These are phyloP conservation scores for Setaria italica DNA, from an alignment of 202 grass and related monocot species.

Conservation along the genomic window DNA sequence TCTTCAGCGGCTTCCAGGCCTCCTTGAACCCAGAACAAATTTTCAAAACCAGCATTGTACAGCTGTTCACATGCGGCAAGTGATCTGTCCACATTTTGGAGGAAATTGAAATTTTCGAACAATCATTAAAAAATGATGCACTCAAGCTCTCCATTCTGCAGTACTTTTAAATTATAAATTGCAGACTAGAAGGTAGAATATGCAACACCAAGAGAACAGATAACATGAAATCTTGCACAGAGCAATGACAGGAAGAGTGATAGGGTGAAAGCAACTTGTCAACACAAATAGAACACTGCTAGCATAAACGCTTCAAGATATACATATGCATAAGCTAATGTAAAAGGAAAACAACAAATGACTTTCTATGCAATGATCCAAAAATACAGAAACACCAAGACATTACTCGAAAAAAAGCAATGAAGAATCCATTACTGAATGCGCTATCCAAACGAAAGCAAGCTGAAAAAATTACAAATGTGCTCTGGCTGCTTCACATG, in stretches of 20 bases:
- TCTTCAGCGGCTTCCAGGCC: constrained; percentile 93
- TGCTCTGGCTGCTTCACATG: constrained; percentile 1
- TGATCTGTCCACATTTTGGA: constrained; percentile 61
- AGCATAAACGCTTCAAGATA: neutral
- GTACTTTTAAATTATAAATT: neutral
- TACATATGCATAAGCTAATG: constrained; percentile 1
- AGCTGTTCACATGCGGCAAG: constrained; percentile 90
- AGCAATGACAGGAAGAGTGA: neutral
- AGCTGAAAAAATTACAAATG: constrained; percentile 13
- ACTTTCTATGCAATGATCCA: neutral
- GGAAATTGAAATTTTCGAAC: neutral
- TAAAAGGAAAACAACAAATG: constrained; percentile 5
- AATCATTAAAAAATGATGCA: neutral
- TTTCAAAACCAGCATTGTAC: constrained; percentile 82
- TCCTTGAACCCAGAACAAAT: constrained; percentile 97
- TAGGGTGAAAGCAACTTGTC: constrained; percentile 6
- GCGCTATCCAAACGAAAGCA: constrained; percentile 15
- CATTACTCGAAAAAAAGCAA: neutral
- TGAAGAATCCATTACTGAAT: neutral
- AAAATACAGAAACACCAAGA: constrained; percentile 35
- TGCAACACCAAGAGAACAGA: neutral
- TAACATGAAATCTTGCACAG: neutral
- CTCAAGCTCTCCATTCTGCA: neutral
- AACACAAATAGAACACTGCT: neutral
- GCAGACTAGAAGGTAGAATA: neutral